Conservation (phyloP, 164 flowering plant genomes). For the Hamamelis virginiana region DNA sequence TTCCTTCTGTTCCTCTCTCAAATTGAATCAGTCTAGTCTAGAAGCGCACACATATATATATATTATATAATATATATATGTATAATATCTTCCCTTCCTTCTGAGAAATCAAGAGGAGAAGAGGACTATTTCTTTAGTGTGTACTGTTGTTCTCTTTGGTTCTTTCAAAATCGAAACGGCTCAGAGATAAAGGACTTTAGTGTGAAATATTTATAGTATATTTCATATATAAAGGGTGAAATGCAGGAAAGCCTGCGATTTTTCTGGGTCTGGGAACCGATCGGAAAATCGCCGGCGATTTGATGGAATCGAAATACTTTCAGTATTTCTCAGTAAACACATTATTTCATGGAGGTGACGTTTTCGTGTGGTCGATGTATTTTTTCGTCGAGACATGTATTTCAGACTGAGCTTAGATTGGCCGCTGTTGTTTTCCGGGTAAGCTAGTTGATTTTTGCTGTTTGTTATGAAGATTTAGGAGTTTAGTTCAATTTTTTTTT, state of each 20-base stretch:
- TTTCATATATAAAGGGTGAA: constrained; percentile 11
- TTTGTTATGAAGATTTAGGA: background rate
- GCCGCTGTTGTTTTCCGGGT: constrained; percentile 39
- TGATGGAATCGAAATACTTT: constrained; percentile 44
- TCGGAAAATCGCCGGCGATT: constrained; percentile 44
- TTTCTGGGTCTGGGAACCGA: constrained; percentile 31
- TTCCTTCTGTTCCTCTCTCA: too few relatives aligned
- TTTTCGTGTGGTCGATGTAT: constrained; percentile 31
- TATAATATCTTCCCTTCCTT: too few relatives aligned
- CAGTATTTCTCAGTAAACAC: background rate
- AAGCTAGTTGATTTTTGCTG: constrained; percentile 6
- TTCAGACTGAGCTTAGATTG: constrained; percentile 23
- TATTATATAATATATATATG: too few relatives aligned
- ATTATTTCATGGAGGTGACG: constrained; percentile 53
- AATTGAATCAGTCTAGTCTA: too few relatives aligned
- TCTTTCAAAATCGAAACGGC: too few relatives aligned
- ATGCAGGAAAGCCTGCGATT: constrained; percentile 36
- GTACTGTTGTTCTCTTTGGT: too few relatives aligned
- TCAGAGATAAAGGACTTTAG: background rate
- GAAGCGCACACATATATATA: too few relatives aligned
- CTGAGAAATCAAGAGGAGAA: too few relatives aligned
- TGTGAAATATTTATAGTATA: background rate
- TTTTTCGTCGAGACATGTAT: constrained; percentile 14
- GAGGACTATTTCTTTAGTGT: too few relatives aligned
- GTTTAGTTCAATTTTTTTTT: background rate